Conservation (phyloP, 2,329 filamentous ascomycete species). For the Coleophoma crateriformis region DNA sequence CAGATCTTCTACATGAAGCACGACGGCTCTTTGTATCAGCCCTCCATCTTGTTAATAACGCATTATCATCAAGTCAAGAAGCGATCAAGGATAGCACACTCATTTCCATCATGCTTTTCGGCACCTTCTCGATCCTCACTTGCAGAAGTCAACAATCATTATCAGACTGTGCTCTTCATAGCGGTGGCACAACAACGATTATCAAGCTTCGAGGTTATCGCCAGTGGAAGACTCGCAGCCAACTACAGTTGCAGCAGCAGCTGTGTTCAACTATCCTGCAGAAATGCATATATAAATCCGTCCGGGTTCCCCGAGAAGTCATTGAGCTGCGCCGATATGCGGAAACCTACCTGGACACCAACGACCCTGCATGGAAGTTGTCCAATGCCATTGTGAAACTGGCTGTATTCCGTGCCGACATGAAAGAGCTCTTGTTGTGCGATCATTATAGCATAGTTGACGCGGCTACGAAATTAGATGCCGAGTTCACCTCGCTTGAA, state of each 20-base stretch:
- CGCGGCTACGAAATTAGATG: background rate
- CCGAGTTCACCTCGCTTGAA: background rate
- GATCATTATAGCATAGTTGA: background rate
- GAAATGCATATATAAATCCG: background rate
- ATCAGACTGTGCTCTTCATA: background rate
- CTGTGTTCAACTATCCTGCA: background rate
- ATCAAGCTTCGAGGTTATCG: background rate
- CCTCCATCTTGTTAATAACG: background rate
- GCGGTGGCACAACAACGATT: background rate
- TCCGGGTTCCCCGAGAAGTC: background rate
- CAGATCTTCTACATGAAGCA: background rate
- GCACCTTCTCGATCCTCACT: background rate
- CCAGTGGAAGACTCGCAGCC: background rate
- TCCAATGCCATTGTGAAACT: background rate
- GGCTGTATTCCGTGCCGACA: background rate
- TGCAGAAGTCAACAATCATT: background rate
- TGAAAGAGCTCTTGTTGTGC: background rate
- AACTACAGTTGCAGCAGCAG: background rate
- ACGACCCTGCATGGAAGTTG: background rate
- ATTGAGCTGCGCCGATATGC: background rate
- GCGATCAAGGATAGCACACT: background rate
- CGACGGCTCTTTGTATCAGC: background rate
- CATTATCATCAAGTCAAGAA: background rate
- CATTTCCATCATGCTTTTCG: background rate
- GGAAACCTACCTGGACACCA: background rate